Evolutionary conservation across 495 filamentous ascomycete species (phyloP), one percentile per base, ranked within the genome.

Genomic region (Penicillium parvum): DNA sequence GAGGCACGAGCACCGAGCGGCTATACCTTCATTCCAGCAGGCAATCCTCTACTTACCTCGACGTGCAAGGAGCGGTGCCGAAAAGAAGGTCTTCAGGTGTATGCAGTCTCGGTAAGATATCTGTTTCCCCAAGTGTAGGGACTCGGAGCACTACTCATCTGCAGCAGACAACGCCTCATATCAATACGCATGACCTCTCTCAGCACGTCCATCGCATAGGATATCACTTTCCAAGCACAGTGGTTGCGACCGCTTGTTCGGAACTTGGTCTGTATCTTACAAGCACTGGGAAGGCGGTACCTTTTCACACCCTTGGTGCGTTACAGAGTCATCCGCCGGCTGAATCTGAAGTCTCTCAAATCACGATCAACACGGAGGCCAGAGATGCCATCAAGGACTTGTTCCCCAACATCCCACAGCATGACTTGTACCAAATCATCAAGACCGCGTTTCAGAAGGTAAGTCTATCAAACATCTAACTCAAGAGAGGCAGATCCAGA

Each of bases 401-500:
- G 7, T 95, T 95, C 57, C 90, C 90, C 1, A 82, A 86, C 38
- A 91, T 96, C 46, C 90, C 90, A 1, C 69, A 85, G 30, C 75
- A 76, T 23, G 88, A 94, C 61, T 65, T 89, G n/a, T 72, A 81
- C 40, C 68, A 79, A 51, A 88, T 96, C 37, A 80, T 95, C 28
- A 72, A 78, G 21, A 86, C 82, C 46, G 79, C 90, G n/a, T 96
- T 94, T 61, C 77, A 86, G 62, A 84, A 88, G 77, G 88, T 90
- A 72, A 45, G 53, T 68, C 25, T 23, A 17, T 5, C 22, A 37
- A 35, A 2, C 22, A 8, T 3, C 5, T 15, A 22, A 12, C 15
- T 15, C 15, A 16, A 53, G 25, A 32, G 28, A 37, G 25, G 32
- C 36, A 26, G 40, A 52, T 32, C 39, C 41, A 18, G 27, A 14